Evolutionary conservation across 257 asterid genomes (phyloP).

Genomic region (Solanum neorickii): DNA sequence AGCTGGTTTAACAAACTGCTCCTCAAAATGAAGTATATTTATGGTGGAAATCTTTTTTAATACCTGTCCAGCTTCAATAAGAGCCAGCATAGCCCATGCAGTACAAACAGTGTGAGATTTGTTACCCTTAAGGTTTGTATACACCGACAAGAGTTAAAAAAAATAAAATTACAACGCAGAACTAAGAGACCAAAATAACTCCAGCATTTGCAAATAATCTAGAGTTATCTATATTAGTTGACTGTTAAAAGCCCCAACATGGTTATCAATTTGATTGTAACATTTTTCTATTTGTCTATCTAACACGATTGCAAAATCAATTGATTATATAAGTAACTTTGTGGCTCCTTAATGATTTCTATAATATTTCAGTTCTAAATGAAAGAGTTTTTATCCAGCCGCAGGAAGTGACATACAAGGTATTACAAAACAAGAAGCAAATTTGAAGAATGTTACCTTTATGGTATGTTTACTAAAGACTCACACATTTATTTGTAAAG

Average conservation of each 20-base stretch:
- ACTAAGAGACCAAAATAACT: neutral
- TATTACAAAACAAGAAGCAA: neutral
- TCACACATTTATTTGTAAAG: neutral
- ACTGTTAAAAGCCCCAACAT: neutral
- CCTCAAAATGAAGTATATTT: neutral
- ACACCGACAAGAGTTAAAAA: neutral
- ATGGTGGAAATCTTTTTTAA: neutral
- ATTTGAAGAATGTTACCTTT: neutral
- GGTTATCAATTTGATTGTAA: neutral
- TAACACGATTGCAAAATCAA: neutral
- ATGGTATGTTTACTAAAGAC: neutral
- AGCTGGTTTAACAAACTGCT: neutral
- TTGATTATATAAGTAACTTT: neutral
- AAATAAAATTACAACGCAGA: neutral
- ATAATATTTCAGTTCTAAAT: neutral
- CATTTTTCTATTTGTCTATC: neutral
- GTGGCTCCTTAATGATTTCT: neutral
- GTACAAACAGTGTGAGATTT: neutral
- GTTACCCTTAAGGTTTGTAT: neutral
- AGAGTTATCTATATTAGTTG: neutral
- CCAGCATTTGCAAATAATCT: neutral
- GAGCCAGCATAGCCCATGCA: slow-evolving; percentile 8
- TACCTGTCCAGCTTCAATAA: slow-evolving; percentile 9
- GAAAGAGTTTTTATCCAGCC: neutral
- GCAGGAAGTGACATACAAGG: neutral